Base-by-base conservation (phyloP, 2,329 filamentous ascomycete species). In the Epichloe bromicola region DNA sequence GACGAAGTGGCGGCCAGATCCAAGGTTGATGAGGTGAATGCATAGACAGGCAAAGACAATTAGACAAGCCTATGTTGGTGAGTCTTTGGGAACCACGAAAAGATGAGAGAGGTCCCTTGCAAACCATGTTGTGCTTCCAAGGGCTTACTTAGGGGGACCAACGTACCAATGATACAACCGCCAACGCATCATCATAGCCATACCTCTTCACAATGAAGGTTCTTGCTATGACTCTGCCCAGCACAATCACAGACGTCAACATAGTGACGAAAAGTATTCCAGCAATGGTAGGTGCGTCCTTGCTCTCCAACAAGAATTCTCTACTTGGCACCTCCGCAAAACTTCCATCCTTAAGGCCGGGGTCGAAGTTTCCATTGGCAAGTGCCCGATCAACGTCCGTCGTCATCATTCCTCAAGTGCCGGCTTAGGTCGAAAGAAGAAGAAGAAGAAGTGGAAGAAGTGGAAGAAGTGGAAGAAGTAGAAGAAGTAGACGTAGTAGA, bases 1-100 rank as follows among this genome's bases (percentile, higher is more conserved):
- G 12, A 61, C 67, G 49, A 67, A 70, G 51, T 74, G 71, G 14
- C 71, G 62, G 10, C 74, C 74, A 3, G 72, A 74, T 20, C 74
- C 74, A 12, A 75, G 56, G 3, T 67, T 54, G 56, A 76, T 76
- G 43, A 76, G 62, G 33, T 66, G 55, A 42, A 75, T 64, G 56
- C 62, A 63, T 10, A 76, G 58, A 4, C 61, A 68, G 23, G 71
- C 67, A 43, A 75, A 74, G 20, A 65, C 57, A 14, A 74, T 67
- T 40, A 72, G 65, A 17, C 64, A 59, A 12, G 64, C 53, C 65
- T 69, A 48, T 8, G n/a, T 10, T 3, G 3, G 39, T 23, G 11
- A n/a, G 20, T 12, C n/a, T 26, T 26, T 26, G 26, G 26, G 7
- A 26, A 26, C 7, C 26, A 26, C 26, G 26, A 8, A 26, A 26